Evolutionary conservation across 2,329 filamentous ascomycete species (phyloP).

Genomic region (Berkeleyomyces basicola): DNA sequence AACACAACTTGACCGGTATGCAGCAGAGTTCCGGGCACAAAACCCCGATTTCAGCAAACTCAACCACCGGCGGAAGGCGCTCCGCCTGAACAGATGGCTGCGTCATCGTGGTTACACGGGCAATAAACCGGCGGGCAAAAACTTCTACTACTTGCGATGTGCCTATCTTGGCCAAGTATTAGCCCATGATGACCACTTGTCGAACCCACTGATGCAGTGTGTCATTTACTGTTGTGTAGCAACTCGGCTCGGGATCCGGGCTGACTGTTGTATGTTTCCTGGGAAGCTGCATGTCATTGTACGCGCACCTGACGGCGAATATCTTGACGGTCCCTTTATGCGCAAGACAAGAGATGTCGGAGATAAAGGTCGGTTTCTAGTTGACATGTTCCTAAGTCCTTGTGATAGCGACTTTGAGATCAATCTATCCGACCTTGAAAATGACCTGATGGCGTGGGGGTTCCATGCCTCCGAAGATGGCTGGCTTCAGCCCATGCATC

Average conservation of each 20-base stretch:
- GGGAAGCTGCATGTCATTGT: constrained; percentile 75
- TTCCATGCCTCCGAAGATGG: constrained; percentile 26
- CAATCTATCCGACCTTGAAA: constrained; percentile 37
- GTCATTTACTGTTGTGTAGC: constrained; percentile 76
- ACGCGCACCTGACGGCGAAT: constrained; percentile 39
- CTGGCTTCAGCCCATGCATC: constrained; percentile 48
- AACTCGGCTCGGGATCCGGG: constrained; percentile 54
- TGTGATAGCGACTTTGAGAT: constrained; percentile 57
- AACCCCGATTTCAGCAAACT: constrained; percentile 36
- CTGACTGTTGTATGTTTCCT: constrained; percentile 65
- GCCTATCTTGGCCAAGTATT: constrained; percentile 55
- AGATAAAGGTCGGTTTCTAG: constrained; percentile 18
- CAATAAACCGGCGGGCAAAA: constrained; percentile 26
- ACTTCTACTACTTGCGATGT: constrained; percentile 8
- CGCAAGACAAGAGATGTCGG: not conserved
- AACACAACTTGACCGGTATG: constrained; percentile 47
- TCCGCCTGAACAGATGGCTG: constrained; percentile 53
- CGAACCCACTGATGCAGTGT: constrained; percentile 71
- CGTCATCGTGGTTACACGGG: constrained; percentile 52
- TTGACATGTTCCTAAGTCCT: constrained; percentile 66
- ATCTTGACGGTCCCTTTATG: constrained; percentile 34
- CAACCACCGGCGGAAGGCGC: constrained; percentile 50
- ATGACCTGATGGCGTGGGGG: constrained; percentile 36
- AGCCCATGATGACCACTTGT: constrained; percentile 54
- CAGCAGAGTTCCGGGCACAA: constrained; percentile 35